Evolutionary conservation across 257 asterid genomes (phyloP).

Genomic region (Thymus mandschuricus): DNA sequence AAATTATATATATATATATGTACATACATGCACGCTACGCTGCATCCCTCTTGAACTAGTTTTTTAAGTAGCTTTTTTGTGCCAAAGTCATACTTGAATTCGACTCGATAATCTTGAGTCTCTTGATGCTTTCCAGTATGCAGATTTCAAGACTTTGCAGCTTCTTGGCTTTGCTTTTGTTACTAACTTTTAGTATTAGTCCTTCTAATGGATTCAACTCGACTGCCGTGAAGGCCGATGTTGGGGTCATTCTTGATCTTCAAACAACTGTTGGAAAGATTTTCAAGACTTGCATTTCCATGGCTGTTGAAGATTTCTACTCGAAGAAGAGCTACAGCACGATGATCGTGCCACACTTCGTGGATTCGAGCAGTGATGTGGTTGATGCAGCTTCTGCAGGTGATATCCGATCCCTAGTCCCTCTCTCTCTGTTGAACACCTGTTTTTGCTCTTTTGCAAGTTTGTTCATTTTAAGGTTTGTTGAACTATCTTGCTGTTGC

Average conservation of each 20-base stretch:
- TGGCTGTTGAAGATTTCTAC: conserved; percentile 51
- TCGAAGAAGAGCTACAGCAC: conserved; percentile 31
- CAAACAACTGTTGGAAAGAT: conserved; percentile 36
- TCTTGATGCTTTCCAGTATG: conserved; percentile 19
- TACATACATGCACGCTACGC: too few species aligned
- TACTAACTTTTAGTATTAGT: conserved; percentile 18
- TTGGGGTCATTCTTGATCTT: conserved; percentile 51
- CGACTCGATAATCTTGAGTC: too few species aligned
- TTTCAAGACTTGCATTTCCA: conserved; percentile 35
- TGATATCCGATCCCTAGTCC: background rate
- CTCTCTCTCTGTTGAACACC: background rate
- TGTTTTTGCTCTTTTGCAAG: background rate
- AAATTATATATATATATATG: too few species aligned
- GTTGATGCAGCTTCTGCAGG: conserved; percentile 48
- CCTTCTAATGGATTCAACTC: conserved; percentile 18
- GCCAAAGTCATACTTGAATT: too few species aligned
- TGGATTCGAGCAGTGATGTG: conserved; percentile 38
- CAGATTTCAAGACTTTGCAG: background rate
- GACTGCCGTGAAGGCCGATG: conserved; percentile 33
- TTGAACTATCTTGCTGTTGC: background rate
- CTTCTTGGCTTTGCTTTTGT: conserved; percentile 16
- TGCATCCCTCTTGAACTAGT: conserved; percentile 1
- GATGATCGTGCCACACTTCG: conserved; percentile 41
- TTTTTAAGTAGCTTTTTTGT: too few species aligned
- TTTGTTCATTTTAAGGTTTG: background rate